A percentile compares a stretch with the other conserved stretches of the same genome.
phyloP scores from a whole-genome alignment of 495 filamentous ascomycete genomes.

The Aspergillus panamensis region DNA sequence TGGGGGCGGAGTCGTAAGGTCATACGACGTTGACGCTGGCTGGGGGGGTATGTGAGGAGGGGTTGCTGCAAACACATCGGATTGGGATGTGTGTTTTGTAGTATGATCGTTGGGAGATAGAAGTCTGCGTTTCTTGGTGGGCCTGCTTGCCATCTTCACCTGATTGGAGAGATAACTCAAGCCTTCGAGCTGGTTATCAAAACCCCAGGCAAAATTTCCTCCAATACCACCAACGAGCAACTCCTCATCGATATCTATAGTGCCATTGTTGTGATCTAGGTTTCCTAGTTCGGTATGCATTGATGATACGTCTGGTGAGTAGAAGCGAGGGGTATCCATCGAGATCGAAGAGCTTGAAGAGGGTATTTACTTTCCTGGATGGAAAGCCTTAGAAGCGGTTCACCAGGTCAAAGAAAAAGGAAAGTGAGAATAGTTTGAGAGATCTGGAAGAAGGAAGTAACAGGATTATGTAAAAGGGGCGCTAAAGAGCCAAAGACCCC shows the following conservation, averaged over 20 bases:
- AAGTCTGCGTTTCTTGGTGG: conserved; percentile 7
- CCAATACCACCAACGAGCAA: neutral
- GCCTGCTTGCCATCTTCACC: neutral
- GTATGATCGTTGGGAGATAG: neutral
- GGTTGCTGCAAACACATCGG: neutral
- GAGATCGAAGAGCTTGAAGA: neutral
- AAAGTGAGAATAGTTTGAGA: neutral
- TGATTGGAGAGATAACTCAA: neutral
- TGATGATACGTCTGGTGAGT: neutral
- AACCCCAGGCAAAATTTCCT: neutral
- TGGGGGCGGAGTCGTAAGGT: neutral
- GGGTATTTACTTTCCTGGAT: neutral
- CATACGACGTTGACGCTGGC: neutral
- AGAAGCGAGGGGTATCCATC: neutral
- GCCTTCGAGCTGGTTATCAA: neutral
- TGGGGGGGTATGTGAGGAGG: neutral
- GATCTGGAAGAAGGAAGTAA: too few species aligned
- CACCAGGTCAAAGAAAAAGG: neutral
- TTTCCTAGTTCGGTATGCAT: neutral
- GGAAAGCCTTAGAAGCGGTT: neutral
- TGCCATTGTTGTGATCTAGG: neutral
- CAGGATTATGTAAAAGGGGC: too few species aligned
- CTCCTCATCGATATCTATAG: conserved; percentile 1
- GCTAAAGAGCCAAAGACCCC: too few species aligned
- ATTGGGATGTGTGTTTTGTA: neutral